phyloP scores from a whole-genome alignment of 2,329 filamentous ascomycete species.

The Fusarium camptoceras region DNA sequence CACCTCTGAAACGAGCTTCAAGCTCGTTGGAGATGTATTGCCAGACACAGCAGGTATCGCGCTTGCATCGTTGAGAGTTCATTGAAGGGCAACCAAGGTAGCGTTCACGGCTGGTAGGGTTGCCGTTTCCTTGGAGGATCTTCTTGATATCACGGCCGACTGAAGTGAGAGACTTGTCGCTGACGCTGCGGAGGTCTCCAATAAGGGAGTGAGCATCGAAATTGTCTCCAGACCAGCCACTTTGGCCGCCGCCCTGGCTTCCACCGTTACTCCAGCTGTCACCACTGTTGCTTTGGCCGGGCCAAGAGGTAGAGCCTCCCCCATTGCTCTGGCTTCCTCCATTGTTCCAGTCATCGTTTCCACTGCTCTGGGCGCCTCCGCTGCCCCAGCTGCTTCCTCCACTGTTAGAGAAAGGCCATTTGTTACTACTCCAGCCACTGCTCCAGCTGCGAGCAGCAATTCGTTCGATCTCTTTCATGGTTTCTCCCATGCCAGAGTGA shows the following conservation, averaged over 20 bases:
- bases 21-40: conserved; percentile 57
- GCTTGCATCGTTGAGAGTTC: conserved; percentile 45
- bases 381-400: not conserved
- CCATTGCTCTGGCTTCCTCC: not conserved
- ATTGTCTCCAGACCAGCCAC: conserved; percentile 24
- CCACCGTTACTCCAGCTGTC: not conserved
- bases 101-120: conserved; percentile 43
- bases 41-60: conserved; percentile 60
- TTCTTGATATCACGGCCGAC: conserved; percentile 54
- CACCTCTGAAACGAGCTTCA: conserved; percentile 51
- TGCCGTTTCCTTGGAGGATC: conserved; percentile 51
- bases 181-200: conserved; percentile 54
- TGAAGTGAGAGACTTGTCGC: conserved; percentile 48
- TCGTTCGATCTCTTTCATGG: conserved; percentile 38
- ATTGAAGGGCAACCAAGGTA: conserved; percentile 43
- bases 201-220: conserved; percentile 48
- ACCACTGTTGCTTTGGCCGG: not conserved
- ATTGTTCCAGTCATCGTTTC: not conserved
- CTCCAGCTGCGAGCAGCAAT: conserved; percentile 35
- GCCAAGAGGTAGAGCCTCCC: not conserved
- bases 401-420: conserved; percentile 2
- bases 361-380: not conserved
- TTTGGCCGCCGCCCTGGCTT: not conserved
- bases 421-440: conserved; percentile 20
- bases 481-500: conserved; percentile 41